Evolutionary conservation across 148 eudicot genomes (phyloP).

Genomic region (Tetragonia tetragonoides): DNA sequence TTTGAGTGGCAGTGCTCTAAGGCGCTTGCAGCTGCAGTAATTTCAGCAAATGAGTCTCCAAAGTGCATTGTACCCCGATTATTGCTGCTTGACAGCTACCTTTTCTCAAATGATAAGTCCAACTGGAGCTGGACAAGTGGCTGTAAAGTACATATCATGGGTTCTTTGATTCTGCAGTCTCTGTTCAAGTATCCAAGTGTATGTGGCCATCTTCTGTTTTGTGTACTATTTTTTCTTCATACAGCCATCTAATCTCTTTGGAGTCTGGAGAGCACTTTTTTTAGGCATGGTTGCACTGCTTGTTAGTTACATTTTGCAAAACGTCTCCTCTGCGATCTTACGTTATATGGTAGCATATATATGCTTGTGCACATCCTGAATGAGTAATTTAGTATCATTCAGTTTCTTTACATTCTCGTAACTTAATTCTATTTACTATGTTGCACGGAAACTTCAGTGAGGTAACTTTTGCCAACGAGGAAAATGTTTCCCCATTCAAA

Average conservation of each 20-base stretch:
- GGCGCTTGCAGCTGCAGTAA: slow-evolving; percentile 80
- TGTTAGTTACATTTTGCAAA: background rate
- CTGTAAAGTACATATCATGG: slow-evolving; percentile 70
- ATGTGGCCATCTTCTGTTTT: slow-evolving; percentile 35
- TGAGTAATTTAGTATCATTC: background rate
- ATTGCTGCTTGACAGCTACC: slow-evolving; percentile 70
- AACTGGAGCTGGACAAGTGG: slow-evolving; percentile 82
- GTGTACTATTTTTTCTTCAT: slow-evolving; percentile 9
- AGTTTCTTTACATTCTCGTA: too few relatives aligned
- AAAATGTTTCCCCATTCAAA: too few relatives aligned
- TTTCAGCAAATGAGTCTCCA: slow-evolving; percentile 48
- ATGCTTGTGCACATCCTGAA: background rate
- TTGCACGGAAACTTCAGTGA: too few relatives aligned
- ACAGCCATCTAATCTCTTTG: background rate
- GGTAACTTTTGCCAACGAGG: too few relatives aligned
- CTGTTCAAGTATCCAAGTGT: slow-evolving; percentile 77
- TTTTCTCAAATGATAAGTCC: slow-evolving; percentile 49
- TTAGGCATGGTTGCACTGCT: background rate
- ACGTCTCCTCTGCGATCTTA: background rate
- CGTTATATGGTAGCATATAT: background rate
- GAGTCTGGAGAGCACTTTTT: background rate
- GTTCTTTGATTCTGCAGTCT: slow-evolving; percentile 80
- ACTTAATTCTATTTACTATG: too few relatives aligned
- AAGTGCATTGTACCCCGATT: slow-evolving; percentile 68
- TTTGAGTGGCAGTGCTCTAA: slow-evolving; percentile 62